Conservation (phyloP, 495 filamentous ascomycete species). For the Tuber brumale region DNA sequence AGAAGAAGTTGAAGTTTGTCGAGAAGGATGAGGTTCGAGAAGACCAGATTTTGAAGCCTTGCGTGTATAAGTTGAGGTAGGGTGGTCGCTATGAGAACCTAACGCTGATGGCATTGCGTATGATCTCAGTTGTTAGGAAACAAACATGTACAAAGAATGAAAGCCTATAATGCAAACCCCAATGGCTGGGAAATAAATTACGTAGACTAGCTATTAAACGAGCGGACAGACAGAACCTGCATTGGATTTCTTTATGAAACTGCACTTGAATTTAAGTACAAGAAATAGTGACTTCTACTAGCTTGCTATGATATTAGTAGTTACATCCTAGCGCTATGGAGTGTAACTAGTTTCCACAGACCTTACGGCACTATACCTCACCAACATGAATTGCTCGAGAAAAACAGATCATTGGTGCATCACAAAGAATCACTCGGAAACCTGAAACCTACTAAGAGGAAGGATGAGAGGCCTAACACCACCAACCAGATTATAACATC, state of each 20-base stretch:
- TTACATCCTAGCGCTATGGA: neutral
- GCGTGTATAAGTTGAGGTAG: conserved; percentile 89
- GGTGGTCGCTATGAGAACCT: neutral
- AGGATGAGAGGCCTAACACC: neutral
- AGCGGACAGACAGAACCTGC: neutral
- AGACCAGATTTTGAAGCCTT: conserved; percentile 78
- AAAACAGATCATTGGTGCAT: neutral
- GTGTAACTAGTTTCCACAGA: neutral
- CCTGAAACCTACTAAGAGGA: neutral
- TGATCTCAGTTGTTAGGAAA: neutral
- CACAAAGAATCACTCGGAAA: neutral
- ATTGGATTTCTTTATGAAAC: neutral
- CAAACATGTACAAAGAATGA: neutral
- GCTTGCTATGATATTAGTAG: neutral
- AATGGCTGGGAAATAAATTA: neutral
- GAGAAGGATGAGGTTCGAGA: conserved; percentile 49
- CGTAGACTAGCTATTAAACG: neutral
- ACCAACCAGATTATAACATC: neutral
- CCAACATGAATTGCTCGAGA: neutral
- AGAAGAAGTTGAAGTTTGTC: conserved; percentile 34
- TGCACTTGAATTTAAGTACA: neutral
- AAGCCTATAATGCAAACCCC: neutral
- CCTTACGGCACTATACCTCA: neutral
- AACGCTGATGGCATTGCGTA: conserved; percentile 2
- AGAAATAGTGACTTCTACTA: neutral